Conservation (phyloP, 2,329 filamentous ascomycete genomes). For the Colletotrichum abscissum region DNA sequence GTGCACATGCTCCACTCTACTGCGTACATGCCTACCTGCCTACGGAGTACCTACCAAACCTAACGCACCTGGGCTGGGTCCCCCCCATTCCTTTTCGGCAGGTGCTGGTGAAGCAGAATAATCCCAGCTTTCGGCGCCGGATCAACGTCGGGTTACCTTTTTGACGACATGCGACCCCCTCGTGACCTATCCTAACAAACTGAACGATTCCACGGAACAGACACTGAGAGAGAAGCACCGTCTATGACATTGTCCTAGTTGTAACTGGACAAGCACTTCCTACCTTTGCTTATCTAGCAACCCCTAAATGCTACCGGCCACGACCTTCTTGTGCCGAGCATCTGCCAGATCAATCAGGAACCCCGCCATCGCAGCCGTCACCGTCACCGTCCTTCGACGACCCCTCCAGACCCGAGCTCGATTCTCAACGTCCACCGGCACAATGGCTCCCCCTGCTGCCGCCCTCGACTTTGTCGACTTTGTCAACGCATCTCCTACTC, state of each 20-base stretch:
- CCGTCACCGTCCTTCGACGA: conserved; percentile 6
- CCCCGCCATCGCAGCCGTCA: conserved; percentile 28
- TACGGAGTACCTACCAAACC: too few relatives aligned
- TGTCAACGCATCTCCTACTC: conserved; percentile 93
- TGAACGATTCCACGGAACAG: background rate
- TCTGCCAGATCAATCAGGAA: conserved; percentile 16
- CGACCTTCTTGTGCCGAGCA: conserved; percentile 28
- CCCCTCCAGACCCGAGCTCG: conserved; percentile 11
- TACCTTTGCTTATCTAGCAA: background rate
- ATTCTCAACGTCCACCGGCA: conserved; percentile 47
- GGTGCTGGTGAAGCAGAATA: conserved; percentile 26
- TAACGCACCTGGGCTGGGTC: background rate
- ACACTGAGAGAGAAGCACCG: background rate
- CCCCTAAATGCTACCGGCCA: conserved; percentile 29
- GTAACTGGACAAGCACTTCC: background rate
- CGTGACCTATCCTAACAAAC: conserved; percentile 5
- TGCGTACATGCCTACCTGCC: too few relatives aligned
- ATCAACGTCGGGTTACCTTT: conserved; percentile 32
- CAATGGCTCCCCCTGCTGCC: conserved; percentile 65
- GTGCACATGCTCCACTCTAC: background rate
- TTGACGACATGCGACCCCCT: conserved; percentile 33
- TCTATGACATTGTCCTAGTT: background rate
- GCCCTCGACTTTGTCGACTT: conserved; percentile 92
- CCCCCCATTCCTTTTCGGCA: conserved; percentile 23
- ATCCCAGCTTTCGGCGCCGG: conserved; percentile 33